Evolutionary conservation across 495 filamentous ascomycete species (phyloP).

Genomic region (Penicillium fimorum): DNA sequence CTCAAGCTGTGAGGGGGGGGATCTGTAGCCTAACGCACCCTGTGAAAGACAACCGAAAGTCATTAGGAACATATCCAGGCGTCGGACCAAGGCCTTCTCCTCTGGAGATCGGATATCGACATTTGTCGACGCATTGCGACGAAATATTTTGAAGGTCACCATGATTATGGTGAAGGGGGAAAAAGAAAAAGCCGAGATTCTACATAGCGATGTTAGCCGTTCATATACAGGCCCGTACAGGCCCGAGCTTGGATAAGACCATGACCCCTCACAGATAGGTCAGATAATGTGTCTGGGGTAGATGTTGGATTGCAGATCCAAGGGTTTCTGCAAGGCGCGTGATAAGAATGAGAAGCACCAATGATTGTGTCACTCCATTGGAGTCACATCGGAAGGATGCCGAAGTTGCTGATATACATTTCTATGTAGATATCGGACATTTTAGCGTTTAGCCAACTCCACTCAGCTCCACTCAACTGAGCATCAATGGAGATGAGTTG

Average conservation of each 20-base stretch:
- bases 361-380: conserved; percentile 1
- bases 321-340: not conserved
- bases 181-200: not conserved
- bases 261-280: conserved; percentile 12
- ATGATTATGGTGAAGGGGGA: conserved; percentile 6
- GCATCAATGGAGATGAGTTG: no score
- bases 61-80: conserved; percentile 31
- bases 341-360: conserved; percentile 8
- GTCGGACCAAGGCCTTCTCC: conserved; percentile 33
- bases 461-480: no score
- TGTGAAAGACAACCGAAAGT: conserved; percentile 36
- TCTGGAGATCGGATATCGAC: conserved; percentile 23
- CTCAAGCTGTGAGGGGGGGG: not conserved
- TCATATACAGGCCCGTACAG: conserved; percentile 1
- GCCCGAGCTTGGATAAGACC: not conserved
- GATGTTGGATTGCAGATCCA: not conserved
- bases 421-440: not conserved
- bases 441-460: conserved; percentile 3
- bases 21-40: conserved; percentile 14
- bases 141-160: conserved; percentile 22
- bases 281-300: not conserved
- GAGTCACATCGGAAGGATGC: conserved; percentile 12
- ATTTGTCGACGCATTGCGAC: conserved; percentile 12
- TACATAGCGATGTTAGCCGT: not conserved
- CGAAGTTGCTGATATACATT: not conserved